Percentiles rank a stretch among this genome's conserved stretches.
Evolutionary conservation across 306 rosid genomes (phyloP).

Genomic region (Corylus avellana): DNA sequence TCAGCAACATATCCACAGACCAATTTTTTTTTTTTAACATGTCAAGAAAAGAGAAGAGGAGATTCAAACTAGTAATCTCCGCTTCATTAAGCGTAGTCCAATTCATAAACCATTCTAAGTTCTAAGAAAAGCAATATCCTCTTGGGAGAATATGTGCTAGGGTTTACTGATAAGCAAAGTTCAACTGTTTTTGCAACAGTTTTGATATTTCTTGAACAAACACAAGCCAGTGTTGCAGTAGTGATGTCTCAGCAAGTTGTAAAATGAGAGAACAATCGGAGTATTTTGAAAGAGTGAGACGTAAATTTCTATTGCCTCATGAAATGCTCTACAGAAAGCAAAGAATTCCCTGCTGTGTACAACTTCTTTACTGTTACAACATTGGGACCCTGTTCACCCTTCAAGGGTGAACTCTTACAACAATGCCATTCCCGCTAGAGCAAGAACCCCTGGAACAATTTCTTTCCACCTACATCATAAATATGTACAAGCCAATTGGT

Average conservation of each 20-base stretch:
- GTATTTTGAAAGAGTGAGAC: conserved; percentile 10
- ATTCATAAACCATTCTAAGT: no score
- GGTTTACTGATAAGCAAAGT: no score
- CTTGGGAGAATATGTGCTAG: no score
- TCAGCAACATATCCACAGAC: no score
- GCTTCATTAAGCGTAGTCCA: no score
- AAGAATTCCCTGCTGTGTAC: conserved; percentile 60
- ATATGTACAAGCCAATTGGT: conserved; percentile 58
- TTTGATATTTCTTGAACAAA: background rate
- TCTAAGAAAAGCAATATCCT: no score
- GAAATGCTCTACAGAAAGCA: conserved; percentile 44
- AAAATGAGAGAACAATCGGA: background rate
- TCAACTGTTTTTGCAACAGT: background rate
- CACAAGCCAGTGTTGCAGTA: background rate
- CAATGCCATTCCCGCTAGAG: conserved; percentile 19
- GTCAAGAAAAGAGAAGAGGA: no score
- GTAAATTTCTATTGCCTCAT: conserved; percentile 42
- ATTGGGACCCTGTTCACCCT: conserved; percentile 44
- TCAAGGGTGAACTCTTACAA: conserved; percentile 22
- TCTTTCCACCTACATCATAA: conserved; percentile 42
- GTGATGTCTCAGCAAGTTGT: background rate
- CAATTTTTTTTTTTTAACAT: no score
- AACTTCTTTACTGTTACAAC: conserved; percentile 65
- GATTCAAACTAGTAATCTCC: no score
- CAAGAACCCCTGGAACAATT: conserved; percentile 44